Evolutionary conservation across 2,329 filamentous ascomycete genomes (phyloP).

Genomic region (Beauveria brongniartii): DNA sequence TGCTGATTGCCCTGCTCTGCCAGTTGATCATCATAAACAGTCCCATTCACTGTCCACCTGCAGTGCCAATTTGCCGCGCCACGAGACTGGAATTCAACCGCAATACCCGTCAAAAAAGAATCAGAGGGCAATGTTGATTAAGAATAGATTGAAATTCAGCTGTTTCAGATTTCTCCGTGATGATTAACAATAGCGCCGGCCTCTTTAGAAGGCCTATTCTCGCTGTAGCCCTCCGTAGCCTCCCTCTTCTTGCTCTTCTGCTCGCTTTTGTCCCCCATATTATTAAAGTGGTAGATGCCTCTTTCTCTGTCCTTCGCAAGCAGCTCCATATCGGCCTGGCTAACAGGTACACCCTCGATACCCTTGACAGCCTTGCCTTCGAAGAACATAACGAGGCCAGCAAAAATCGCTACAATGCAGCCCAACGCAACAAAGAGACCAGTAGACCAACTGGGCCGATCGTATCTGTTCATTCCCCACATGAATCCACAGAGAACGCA

Average conservation of each 20-base stretch:
- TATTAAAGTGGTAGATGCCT: slow-evolving; percentile 48
- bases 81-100: too few species aligned
- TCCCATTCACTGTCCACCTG: too few species aligned
- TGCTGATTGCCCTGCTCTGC: too few species aligned
- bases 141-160: too few species aligned
- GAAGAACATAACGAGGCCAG: slow-evolving; percentile 60
- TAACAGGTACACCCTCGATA: slow-evolving; percentile 62
- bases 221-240: background rate
- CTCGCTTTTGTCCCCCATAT: slow-evolving; percentile 29
- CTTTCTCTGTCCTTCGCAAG: slow-evolving; percentile 44
- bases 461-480: slow-evolving; percentile 69
- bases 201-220: background rate
- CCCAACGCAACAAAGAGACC: slow-evolving; percentile 71
- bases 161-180: background rate
- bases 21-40: too few species aligned
- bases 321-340: slow-evolving; percentile 42
- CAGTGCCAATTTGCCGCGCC: too few species aligned
- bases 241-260: slow-evolving; percentile 13
- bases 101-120: too few species aligned
- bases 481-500: slow-evolving; percentile 67
- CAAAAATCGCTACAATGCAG: slow-evolving; percentile 59
- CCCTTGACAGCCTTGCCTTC: slow-evolving; percentile 66
- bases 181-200: background rate
- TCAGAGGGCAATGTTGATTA: too few species aligned
- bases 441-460: slow-evolving; percentile 71